These are phyloP conservation scores for Mycena sp. DNA, from an alignment of 1,284 basidiomycete genomes.

Conservation along the genomic window DNA sequence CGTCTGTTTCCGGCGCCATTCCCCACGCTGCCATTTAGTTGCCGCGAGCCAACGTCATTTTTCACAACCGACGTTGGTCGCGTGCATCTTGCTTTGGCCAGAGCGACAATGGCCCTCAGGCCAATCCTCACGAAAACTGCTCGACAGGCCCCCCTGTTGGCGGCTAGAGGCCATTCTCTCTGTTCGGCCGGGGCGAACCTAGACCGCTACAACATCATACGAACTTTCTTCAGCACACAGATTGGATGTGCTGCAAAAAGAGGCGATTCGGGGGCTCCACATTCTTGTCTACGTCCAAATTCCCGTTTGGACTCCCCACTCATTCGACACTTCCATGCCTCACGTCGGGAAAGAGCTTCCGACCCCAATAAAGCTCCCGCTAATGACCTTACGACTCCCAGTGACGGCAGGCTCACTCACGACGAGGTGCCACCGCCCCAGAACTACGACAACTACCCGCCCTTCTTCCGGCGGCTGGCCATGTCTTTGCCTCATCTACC, in stretches of 20 bases:
- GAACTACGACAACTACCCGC: slow-evolving; percentile 78
- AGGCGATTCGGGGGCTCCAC: background rate
- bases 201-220: slow-evolving; percentile 51
- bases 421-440: slow-evolving; percentile 10
- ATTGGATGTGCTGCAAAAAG: background rate
- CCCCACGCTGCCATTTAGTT: slow-evolving; percentile 4
- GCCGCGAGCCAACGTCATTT: slow-evolving; percentile 1
- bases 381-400: slow-evolving; percentile 2
- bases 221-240: slow-evolving; percentile 48
- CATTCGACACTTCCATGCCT: slow-evolving; percentile 26
- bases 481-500: slow-evolving; percentile 81
- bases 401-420: background rate
- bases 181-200: slow-evolving; percentile 32
- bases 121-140: slow-evolving; percentile 13
- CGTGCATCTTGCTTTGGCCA: background rate
- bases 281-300: slow-evolving; percentile 1
- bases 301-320: background rate
- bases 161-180: background rate
- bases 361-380: background rate
- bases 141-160: slow-evolving; percentile 4
- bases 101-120: slow-evolving; percentile 13
- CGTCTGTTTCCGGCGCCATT: background rate
- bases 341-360: background rate
- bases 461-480: slow-evolving; percentile 81
- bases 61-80: background rate